A percentile compares a stretch with the other conserved stretches of the same genome.
Conservation (phyloP, 225 moss, liverwort and hornwort species). For the Pleurozium schreberi region DNA sequence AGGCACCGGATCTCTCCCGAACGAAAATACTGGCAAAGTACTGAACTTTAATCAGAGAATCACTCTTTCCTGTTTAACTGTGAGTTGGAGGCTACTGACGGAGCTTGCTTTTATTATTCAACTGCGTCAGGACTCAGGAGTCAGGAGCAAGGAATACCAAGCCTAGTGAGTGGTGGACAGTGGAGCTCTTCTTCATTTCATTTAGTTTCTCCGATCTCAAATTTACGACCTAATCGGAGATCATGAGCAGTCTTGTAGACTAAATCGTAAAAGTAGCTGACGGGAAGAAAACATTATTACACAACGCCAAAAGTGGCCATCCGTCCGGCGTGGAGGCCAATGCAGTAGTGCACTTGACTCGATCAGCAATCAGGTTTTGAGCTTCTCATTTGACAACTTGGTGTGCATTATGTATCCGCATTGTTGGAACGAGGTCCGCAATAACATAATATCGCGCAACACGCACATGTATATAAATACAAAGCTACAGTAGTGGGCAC, state of each 20-base stretch:
- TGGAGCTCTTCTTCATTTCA: not conserved
- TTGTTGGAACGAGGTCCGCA: not conserved
- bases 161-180: not conserved
- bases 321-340: not conserved
- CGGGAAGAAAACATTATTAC: not conserved
- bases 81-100: not conserved
- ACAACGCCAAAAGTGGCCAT: not conserved
- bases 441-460: not conserved
- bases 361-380: not conserved
- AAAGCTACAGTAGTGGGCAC: too few relatives aligned
- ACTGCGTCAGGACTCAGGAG: too few relatives aligned
- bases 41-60: not conserved
- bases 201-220: not conserved
- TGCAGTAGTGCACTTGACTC: not conserved
- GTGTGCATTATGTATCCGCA: not conserved
- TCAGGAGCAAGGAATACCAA: not conserved
- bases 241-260: not conserved
- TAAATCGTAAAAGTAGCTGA: not conserved
- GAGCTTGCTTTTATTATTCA: not conserved
- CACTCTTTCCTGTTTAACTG: not conserved
- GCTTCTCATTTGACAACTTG: not conserved
- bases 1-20: not conserved
- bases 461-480: not conserved
- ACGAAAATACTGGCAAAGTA: not conserved
- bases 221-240: not conserved